Evolutionary conservation across 208 protist species (phyloP), one percentile per base, ranked within the genome.

Genomic region (Wallacemonas sp.): DNA sequence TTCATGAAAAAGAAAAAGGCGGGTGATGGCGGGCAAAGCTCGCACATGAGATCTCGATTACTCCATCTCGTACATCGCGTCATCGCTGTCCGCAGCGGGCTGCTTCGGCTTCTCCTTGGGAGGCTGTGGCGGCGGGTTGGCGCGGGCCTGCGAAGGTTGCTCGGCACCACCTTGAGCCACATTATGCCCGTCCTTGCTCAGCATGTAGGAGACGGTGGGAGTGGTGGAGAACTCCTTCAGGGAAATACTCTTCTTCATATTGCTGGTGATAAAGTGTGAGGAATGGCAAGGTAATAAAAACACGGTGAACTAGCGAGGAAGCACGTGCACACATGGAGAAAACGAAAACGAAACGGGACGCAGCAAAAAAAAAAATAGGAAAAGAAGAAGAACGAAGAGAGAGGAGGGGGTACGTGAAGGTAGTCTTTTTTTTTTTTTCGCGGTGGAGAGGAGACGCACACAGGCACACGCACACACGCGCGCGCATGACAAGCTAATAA

Each of bases 201-300:
- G 80, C 90, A 95, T 95, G 69, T 92, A 93, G 36, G 90, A 95
- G 23, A 95, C 90, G 11, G 87, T 93, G 36, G 90, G 90, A 12
- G 90, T 95, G 1, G 87, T 95, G 31, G 90, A 95, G 59, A 95
- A 95, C 74, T 95, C 90, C 71, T 92, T 95, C 26, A 95, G 71
- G 2, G 90, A 95, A 28, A 92, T 83, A 61, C 85, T 93, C 75
- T 95, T 95, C 65, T 89, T 93, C 90, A 95, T 95, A 18, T 10
- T 65, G 22, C 16, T 23, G 28, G 57, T 42, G 31, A 39, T 61
- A 29, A 62, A 67, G 22, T 7, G 20, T 29, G 2, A 49, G 12
- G 25, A 54, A 66, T 18, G n/a, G n/a, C n/a, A n/a, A n/a, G n/a
- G n/a, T n/a, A n/a, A n/a, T n/a, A n/a, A 66, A 54, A 66, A 20